Base-by-base conservation (phyloP, 2,329 filamentous ascomycete genomes). In the Trichophyton rubrum region DNA sequence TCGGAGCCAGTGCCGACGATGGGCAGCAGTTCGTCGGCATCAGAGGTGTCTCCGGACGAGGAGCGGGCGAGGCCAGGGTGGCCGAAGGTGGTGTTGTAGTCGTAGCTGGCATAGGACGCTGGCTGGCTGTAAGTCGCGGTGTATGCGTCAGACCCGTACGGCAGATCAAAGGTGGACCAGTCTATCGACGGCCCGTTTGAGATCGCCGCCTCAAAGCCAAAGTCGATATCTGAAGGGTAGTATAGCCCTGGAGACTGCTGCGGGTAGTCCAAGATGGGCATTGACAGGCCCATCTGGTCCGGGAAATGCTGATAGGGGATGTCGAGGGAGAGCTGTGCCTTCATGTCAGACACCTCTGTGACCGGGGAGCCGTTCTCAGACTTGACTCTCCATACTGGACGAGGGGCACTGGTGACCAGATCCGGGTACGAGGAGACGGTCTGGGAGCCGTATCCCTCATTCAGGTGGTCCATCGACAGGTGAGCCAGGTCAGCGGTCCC, bases 381-480 rank as follows among this genome's bases (percentile, higher is more conserved):
- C 63, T 72, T 75, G 59, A 71, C 71, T 43, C 68, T 74, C 58
- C 75, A 73, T 11, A 67, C 59, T 13, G 69, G 67, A 56, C 71
- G 68, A 61, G 68, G 67, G 35, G 67, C 69, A 60, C 68, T 68
- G 27, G 69, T 67, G 45, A 69, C 66, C 51, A 65, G 69, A 56
- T 73, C 71, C 40, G 68, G 67, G 17, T 68, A 64, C 15, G 49
- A 35, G 9, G 30, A 27, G 45, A 67, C 63, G 55, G 68, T 65
- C 53, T 66, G 66, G 58, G 61, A 67, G 64, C 59, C 65, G 45
- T 61, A 64, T 62, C 62, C 66, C 60, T 72, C 70, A 58, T 71
- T 72, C 43, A 82, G 73, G 65, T 78, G 80, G 66, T 83, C 80
- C 40, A 78, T 74, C 30, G 80, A 82, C 33, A 78, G 77, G 60